Evolutionary conservation across 2,329 filamentous ascomycete species (phyloP).

Genomic region (Colletotrichum sp.): DNA sequence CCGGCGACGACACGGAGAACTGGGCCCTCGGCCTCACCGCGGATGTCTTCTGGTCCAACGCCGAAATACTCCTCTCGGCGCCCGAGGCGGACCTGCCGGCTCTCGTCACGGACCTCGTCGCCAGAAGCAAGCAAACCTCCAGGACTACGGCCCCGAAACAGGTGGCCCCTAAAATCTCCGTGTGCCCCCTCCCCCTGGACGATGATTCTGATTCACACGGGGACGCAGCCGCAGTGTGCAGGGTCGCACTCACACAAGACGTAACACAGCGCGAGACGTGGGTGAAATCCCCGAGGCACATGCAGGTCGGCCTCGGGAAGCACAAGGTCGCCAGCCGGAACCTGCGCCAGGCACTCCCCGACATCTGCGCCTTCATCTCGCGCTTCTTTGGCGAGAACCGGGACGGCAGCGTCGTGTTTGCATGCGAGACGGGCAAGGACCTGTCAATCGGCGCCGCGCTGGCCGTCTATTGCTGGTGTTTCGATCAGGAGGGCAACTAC

Average conservation of each 20-base stretch:
- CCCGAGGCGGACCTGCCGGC: slow-evolving; percentile 67
- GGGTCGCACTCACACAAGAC: slow-evolving; percentile 46
- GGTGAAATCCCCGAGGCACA: slow-evolving; percentile 41
- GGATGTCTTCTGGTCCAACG: slow-evolving; percentile 77
- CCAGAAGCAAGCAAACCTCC: slow-evolving; percentile 22
- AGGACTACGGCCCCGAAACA: slow-evolving; percentile 20
- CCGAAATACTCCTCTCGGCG: slow-evolving; percentile 61
- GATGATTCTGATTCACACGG: background rate
- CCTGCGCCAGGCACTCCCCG: slow-evolving; percentile 72
- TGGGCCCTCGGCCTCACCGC: slow-evolving; percentile 87
- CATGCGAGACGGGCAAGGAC: slow-evolving; percentile 80
- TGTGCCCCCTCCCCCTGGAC: slow-evolving; percentile 36
- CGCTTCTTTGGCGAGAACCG: slow-evolving; percentile 33
- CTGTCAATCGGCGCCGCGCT: slow-evolving; percentile 79
- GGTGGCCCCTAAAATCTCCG: slow-evolving; percentile 41
- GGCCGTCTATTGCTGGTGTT: slow-evolving; percentile 75
- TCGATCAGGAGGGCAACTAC: slow-evolving; percentile 64
- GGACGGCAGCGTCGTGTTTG: slow-evolving; percentile 53
- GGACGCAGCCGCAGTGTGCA: slow-evolving; percentile 32
- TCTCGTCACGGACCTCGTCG: slow-evolving; percentile 52
- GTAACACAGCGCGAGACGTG: slow-evolving; percentile 48
- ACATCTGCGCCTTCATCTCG: slow-evolving; percentile 62
- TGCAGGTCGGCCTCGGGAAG: slow-evolving; percentile 67
- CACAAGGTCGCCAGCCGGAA: slow-evolving; percentile 84
- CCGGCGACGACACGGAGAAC: slow-evolving; percentile 92